Evolutionary conservation across 2,329 filamentous ascomycete species (phyloP).

Genomic region (Stenocarpella maydis): DNA sequence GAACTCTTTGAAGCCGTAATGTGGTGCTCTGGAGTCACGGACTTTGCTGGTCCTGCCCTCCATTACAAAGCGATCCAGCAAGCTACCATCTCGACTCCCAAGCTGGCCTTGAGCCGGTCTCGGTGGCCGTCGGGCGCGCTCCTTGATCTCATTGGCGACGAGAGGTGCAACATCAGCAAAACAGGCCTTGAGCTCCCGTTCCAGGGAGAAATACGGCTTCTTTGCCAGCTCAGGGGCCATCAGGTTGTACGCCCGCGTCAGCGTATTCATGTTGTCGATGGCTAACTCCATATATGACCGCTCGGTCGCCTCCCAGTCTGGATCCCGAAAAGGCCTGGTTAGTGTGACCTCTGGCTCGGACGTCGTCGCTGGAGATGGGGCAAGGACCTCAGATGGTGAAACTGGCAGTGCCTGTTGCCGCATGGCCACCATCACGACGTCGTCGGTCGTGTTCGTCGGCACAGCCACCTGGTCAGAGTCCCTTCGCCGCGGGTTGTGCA

Average conservation of each 20-base stretch:
- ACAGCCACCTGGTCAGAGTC: constrained; percentile 57
- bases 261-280: constrained; percentile 78
- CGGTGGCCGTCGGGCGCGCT: constrained; percentile 64
- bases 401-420: constrained; percentile 45
- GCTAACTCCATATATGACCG: constrained; percentile 77
- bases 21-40: constrained; percentile 76
- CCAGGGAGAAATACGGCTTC: constrained; percentile 88
- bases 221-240: constrained; percentile 93
- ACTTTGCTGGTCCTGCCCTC: constrained; percentile 64
- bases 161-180: constrained; percentile 86
- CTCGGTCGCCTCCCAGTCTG: constrained; percentile 78
- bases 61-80: constrained; percentile 68
- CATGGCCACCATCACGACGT: constrained; percentile 57
- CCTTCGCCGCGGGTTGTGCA: constrained; percentile 65
- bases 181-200: constrained; percentile 81
- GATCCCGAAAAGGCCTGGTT: constrained; percentile 77
- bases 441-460: constrained; percentile 56
- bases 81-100: constrained; percentile 52
- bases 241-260: constrained; percentile 90
- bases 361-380: constrained; percentile 11
- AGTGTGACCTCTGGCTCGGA: constrained; percentile 44
- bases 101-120: constrained; percentile 51
- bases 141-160: constrained; percentile 75
- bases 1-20: constrained; percentile 89
- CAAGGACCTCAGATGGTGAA: constrained; percentile 31